Conservation (phyloP, 2,329 filamentous ascomycete species). For the Nemania sp. region DNA sequence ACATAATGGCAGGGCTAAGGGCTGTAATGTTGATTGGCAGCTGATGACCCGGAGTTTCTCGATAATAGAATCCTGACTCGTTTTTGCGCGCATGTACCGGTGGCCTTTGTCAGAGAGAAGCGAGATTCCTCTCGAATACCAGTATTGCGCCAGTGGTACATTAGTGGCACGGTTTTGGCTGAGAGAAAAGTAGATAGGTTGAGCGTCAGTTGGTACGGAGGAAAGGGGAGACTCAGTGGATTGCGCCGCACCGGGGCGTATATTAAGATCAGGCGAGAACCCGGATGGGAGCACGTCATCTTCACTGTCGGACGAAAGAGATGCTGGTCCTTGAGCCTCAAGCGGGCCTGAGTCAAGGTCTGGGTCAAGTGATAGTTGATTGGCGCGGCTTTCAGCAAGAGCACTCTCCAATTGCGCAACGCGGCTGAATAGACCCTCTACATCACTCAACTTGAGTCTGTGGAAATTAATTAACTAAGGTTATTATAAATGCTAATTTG, state of each 20-base stretch:
- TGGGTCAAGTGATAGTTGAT: background rate
- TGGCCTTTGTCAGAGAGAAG: conserved; percentile 5
- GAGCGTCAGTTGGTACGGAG: background rate
- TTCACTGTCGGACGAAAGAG: background rate
- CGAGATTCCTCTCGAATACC: conserved; percentile 11
- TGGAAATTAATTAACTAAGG: background rate
- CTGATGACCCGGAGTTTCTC: background rate
- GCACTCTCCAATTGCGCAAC: conserved; percentile 11
- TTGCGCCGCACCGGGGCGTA: background rate
- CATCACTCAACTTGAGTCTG: conserved; percentile 11
- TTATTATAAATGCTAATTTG: background rate
- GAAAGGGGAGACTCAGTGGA: background rate
- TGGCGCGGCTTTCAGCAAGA: background rate
- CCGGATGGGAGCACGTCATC: conserved; percentile 4
- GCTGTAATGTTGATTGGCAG: background rate
- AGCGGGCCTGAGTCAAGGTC: no score
- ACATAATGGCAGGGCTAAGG: background rate
- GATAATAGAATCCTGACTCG: background rate
- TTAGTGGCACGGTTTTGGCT: background rate
- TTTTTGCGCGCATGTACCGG: conserved; percentile 4
- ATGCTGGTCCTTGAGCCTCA: background rate
- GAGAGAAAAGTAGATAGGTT: background rate
- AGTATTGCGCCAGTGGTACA: conserved; percentile 7
- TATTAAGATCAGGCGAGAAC: background rate
- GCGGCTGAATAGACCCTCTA: conserved; percentile 9